Base-by-base conservation (phyloP, 768 basidiomycete species). In the Leccinum imitatum region DNA sequence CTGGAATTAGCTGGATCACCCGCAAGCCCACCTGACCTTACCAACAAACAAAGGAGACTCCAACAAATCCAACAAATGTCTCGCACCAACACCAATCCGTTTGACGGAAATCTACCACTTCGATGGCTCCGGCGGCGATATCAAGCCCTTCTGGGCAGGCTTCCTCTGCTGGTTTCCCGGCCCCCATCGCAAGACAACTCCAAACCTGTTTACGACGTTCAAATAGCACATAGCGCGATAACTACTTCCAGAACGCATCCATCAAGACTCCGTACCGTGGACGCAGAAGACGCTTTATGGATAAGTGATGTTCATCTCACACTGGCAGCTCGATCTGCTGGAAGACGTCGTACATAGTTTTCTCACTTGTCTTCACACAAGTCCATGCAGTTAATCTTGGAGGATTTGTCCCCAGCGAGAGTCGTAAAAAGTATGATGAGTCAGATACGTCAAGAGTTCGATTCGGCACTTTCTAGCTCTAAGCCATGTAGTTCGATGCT, bases 401-500 rank as follows among this genome's bases (percentile, higher is more conserved):
- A 2, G 23, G 23, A 14, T n/a, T 41, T 33, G 11, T 53, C 30
- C 53, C 41, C 46, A 2, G 23, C 55, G 51, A 57, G 56, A 59
- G 56, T 53, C 46, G 41, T 64, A 48, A 50, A 56, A 19, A 50
- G 48, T 61, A 65, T 30, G 50, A 58, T 58, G 57, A 65, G 27
- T 59, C 59, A 63, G 65, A 63, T 63, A 51, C 57, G 33, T 73
- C 53, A 71, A 55, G 64, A 46, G 54, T 57, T 73, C 39, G 73
- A 73, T 60, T 78, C 80, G 51, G 80, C 79, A 47, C 69, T 69
- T 66, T 78, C 80, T 69, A 91, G 76, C 72, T 89, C 90, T 66
- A 92, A 70, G 59, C 87, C 90, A 67, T 95, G 95, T 66, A 97
- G 74, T 69, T 96, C 94, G 68, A 95, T 95, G 64, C 93, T 80